Base-by-base conservation (phyloP, 768 basidiomycete species). In the Xerocomellus intermedius region DNA sequence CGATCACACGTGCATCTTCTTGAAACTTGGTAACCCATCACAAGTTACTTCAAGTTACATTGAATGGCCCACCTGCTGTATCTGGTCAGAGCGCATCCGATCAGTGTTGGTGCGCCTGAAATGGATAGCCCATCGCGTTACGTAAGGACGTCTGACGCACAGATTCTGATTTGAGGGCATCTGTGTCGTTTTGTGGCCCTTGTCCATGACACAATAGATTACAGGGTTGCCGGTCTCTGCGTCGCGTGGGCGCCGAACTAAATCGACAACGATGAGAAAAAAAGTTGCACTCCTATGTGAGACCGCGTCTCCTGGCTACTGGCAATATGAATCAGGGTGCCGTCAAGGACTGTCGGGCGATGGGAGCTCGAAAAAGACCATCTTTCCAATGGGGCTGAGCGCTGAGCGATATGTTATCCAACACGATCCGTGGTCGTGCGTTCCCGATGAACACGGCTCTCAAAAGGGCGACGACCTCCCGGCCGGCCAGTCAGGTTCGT, bases 131-230 rank as follows among this genome's bases (percentile, higher is more conserved):
- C 26, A 26, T 7, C 26, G 13, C 6, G 30, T 50, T 13, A 59
- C 56, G 51, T 63, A 63, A 52, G 16, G 24, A 21, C 6, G 48
- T 32, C 28, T 35, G 48, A 52, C 30, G 30, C 30, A 51, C 28
- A 16, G 36, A 37, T 28, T 16, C 46, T 42, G 50, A 60, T 60
- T 21, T 37, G 50, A 42, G 49, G 51, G 37, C 41, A 33, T 43
- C 14, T 47, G 49, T 39, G 49, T 39, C 36, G 32, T 35, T 21
- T 21, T 24, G 5, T 33, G 46, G 30, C 35, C 43, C 35, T 56
- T 46, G 46, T 17, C 37, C 48, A 37, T 24, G 49, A 57, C 26
- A 53, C 46, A 35, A 42, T 35, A 32, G 36, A 17, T 8, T 21
- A 21, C 46, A 48, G 21, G 42, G 43, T 28, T 49, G 50, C 39